These are phyloP conservation scores for Daldinia caldariorum DNA, from an alignment of 495 filamentous ascomycete genomes.

Conservation along the genomic window DNA sequence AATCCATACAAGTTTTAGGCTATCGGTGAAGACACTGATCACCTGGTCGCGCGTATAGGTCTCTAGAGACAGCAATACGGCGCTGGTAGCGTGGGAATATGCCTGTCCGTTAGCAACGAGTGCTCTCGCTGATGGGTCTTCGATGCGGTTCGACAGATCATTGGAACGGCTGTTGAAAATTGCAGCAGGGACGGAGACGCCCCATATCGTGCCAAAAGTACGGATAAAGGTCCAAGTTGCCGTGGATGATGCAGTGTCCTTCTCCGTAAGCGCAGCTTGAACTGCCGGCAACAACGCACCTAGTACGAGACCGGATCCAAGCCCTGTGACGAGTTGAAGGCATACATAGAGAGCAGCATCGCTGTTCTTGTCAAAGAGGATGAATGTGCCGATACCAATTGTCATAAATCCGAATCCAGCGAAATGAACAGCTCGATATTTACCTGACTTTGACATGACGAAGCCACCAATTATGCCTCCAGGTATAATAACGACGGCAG, in stretches of 20 bases:
- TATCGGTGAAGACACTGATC: background rate
- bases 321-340: background rate
- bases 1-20: background rate
- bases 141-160: background rate
- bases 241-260: background rate
- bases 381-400: background rate
- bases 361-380: background rate
- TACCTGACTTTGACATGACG: background rate
- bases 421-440: background rate
- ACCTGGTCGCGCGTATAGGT: background rate
- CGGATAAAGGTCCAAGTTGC: background rate
- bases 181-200: background rate
- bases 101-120: background rate
- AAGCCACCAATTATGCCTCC: background rate
- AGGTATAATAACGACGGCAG: background rate
- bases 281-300: background rate
- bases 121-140: background rate
- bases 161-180: background rate
- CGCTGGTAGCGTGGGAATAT: background rate
- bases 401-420: background rate
- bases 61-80: background rate
- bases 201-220: background rate
- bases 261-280: background rate
- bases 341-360: background rate
- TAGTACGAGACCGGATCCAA: background rate